These are phyloP conservation scores for Pyrus betulifolia DNA, from an alignment of 306 rosid genomes.

Conservation along the genomic window DNA sequence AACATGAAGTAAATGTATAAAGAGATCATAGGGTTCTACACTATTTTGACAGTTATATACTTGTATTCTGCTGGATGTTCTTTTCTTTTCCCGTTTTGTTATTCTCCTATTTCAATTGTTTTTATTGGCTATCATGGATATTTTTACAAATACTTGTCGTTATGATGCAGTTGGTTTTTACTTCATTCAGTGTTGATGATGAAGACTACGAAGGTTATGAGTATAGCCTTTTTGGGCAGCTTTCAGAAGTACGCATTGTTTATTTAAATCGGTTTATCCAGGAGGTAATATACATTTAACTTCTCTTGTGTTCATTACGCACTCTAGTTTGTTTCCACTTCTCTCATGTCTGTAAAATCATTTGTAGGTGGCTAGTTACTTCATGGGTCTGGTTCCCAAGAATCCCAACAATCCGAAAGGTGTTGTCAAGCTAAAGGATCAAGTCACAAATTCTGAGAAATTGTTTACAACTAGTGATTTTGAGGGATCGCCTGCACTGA, in stretches of 20 bases:
- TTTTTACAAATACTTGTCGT: conserved; percentile 15
- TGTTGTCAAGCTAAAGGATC: conserved; percentile 71
- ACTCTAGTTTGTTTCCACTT: neutral
- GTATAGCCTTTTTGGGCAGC: conserved; percentile 78
- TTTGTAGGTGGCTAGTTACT: conserved; percentile 72
- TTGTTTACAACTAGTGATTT: conserved; percentile 85
- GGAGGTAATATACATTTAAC: conserved; percentile 52
- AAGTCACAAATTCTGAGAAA: conserved; percentile 87
- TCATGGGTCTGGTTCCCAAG: conserved; percentile 91
- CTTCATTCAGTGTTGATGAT: conserved; percentile 68
- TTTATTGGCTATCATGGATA: conserved; percentile 10
- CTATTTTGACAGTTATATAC: neutral
- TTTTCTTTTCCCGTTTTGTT: neutral
- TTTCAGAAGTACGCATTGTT: conserved; percentile 93
- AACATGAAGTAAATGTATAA: neutral
- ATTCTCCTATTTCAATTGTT: neutral
- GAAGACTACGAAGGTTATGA: conserved; percentile 91
- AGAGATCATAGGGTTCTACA: neutral
- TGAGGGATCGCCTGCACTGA: conserved; percentile 95
- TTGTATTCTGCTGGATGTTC: neutral
- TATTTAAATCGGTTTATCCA: conserved; percentile 88
- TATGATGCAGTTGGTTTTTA: conserved; percentile 66
- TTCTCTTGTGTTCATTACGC: neutral
- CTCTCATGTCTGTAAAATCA: conserved; percentile 17
- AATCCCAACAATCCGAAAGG: conserved; percentile 58